Evolutionary conservation across 164 flowering plant species (phyloP).

Genomic region (Dillenia suffruticosa): DNA sequence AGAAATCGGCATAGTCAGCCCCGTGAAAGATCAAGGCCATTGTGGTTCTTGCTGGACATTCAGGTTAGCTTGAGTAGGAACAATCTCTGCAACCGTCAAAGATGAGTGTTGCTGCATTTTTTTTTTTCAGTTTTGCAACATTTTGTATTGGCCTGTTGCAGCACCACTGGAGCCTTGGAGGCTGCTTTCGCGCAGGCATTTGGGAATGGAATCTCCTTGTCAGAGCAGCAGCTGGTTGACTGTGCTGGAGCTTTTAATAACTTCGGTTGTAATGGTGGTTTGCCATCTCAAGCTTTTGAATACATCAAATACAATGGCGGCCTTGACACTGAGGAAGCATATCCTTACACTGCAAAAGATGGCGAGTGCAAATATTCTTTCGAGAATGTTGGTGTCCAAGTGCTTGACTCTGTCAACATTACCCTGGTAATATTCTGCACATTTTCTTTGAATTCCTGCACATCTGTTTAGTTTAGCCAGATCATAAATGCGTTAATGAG

Average conservation of each 20-base stretch:
- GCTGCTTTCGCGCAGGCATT: constrained; percentile 92
- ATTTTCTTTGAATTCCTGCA: not conserved
- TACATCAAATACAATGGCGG: constrained; percentile 96
- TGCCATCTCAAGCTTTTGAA: constrained; percentile 97
- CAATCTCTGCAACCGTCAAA: not conserved
- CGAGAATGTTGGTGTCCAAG: constrained; percentile 64
- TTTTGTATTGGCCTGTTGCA: constrained; percentile 24
- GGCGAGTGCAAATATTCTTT: constrained; percentile 72
- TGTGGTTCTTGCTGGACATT: constrained; percentile 99
- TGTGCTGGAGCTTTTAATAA: constrained; percentile 88
- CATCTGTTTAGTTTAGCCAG: not conserved
- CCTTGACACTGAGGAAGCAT: constrained; percentile 87
- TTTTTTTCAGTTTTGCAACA: no score
- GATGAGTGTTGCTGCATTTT: not conserved
- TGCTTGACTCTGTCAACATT: constrained; percentile 79
- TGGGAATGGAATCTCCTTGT: constrained; percentile 73
- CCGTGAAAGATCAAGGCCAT: constrained; percentile 81
- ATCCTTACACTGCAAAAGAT: constrained; percentile 81
- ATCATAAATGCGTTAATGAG: no score
- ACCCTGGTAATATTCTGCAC: constrained; percentile 49
- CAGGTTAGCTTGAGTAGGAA: constrained; percentile 50
- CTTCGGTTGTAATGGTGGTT: constrained; percentile 91
- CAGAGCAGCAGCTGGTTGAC: constrained; percentile 99
- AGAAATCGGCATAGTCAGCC: constrained; percentile 77
- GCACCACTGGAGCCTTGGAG: constrained; percentile 96